phyloP scores from a whole-genome alignment of 2,329 filamentous ascomycete genomes.

The Talaromyces pinophilus region DNA sequence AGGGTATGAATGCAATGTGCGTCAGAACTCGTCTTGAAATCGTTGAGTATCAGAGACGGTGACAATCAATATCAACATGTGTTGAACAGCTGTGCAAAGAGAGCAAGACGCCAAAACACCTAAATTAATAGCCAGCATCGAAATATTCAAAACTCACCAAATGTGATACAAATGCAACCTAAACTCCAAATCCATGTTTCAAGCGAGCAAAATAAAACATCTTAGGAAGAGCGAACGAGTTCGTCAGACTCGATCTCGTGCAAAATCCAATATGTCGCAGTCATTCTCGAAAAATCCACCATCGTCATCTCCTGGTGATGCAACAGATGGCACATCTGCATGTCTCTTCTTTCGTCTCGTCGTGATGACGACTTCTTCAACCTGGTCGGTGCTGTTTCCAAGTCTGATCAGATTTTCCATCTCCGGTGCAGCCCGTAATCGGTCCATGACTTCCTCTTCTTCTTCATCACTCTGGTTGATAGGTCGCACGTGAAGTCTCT shows the following conservation, averaged over 20 bases:
- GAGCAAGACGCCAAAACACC: slow-evolving; percentile 11
- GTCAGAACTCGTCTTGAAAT: background rate
- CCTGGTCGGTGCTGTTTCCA: slow-evolving; percentile 56
- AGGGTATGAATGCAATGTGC: slow-evolving; percentile 18
- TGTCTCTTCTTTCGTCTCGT: slow-evolving; percentile 68
- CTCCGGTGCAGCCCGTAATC: slow-evolving; percentile 38
- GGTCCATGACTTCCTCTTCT: slow-evolving; percentile 32
- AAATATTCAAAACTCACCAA: background rate
- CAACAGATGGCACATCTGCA: slow-evolving; percentile 28
- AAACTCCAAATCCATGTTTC: slow-evolving; percentile 15
- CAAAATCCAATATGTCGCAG: slow-evolving; percentile 88
- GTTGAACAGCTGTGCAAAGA: slow-evolving; percentile 16
- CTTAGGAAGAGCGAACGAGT: background rate
- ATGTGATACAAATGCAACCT: slow-evolving; percentile 5
- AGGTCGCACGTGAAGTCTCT: slow-evolving; percentile 50
- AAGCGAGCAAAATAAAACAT: background rate
- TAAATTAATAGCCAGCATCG: background rate
- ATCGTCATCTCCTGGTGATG: slow-evolving; percentile 52
- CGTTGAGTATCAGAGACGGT: slow-evolving; percentile 6
- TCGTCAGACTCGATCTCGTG: slow-evolving; percentile 56
- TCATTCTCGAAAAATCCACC: slow-evolving; percentile 89
- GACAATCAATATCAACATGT: slow-evolving; percentile 11
- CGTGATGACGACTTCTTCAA: slow-evolving; percentile 79
- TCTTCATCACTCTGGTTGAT: slow-evolving; percentile 45
- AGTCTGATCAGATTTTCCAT: slow-evolving; percentile 56